phyloP scores from a whole-genome alignment of 1,284 basidiomycete species.

The Cutaneotrichosporon curvatum region DNA sequence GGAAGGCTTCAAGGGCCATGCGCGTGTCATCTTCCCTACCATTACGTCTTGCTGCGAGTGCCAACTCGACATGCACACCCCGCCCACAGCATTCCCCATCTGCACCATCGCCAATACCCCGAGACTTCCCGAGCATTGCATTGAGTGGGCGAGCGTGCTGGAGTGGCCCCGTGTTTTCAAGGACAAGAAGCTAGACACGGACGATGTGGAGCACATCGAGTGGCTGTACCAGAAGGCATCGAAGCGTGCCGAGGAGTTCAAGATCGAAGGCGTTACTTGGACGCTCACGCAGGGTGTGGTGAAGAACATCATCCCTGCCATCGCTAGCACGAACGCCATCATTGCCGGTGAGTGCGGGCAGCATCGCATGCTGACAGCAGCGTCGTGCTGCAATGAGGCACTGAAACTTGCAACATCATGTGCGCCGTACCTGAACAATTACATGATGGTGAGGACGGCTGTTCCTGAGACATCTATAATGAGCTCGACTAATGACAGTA shows the following conservation, averaged over 20 bases:
- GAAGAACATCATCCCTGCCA: constrained; percentile 99
- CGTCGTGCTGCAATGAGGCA: constrained; percentile 97
- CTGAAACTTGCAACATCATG: constrained; percentile 97
- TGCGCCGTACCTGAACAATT: constrained; percentile 92
- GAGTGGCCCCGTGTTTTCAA: constrained; percentile 92
- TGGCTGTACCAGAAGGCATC: constrained; percentile 83
- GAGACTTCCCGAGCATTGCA: constrained; percentile 95
- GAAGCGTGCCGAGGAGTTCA: constrained; percentile 79
- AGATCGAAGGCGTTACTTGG: constrained; percentile 97
- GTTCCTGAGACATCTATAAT: accelerated
- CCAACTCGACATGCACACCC: constrained; percentile 90
- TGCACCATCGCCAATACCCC: constrained; percentile 99
- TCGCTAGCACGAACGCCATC: constrained; percentile 92
- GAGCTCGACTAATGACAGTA: constrained; percentile 46
- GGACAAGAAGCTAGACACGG: constrained; percentile 90
- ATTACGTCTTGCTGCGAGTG: constrained; percentile 98
- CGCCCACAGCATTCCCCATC: constrained; percentile 93
- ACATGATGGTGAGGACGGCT: constrained; percentile 75
- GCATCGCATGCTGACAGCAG: constrained; percentile 45
- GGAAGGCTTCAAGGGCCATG: constrained; percentile 99
- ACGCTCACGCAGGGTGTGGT: constrained; percentile 96
- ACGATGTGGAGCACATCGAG: constrained; percentile 91
- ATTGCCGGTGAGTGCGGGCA: constrained; percentile 50
- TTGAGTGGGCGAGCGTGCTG: constrained; percentile 99
- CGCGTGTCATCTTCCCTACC: constrained; percentile 91